Evolutionary conservation across 169 alveolate genomes (phyloP).

Genomic region (Plasmodium gallinaceum): DNA sequence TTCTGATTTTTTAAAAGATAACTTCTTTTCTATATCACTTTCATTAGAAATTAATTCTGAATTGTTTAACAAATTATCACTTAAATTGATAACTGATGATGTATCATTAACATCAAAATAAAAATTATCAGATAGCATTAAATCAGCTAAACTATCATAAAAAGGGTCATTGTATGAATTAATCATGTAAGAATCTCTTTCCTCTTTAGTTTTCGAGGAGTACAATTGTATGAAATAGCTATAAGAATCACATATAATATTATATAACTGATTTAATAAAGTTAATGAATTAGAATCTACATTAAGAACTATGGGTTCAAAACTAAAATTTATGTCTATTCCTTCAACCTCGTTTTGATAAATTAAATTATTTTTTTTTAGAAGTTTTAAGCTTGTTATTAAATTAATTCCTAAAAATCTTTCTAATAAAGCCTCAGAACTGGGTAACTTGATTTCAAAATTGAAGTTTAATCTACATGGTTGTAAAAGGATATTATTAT

Average conservation of each 20-base stretch:
- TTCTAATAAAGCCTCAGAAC: conserved; percentile 39
- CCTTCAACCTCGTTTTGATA: conserved; percentile 59
- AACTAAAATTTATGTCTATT: conserved; percentile 23
- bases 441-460: conserved; percentile 48
- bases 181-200: conserved; percentile 8
- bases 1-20: not conserved
- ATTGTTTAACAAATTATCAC: conserved; percentile 5
- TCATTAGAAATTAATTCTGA: conserved; percentile 10
- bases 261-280: conserved; percentile 53
- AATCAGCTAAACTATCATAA: conserved; percentile 15
- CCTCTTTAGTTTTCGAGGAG: conserved; percentile 33
- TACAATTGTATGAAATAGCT: conserved; percentile 28
- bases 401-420: conserved; percentile 61
- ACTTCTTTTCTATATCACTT: not conserved
- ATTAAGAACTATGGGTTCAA: conserved; percentile 59
- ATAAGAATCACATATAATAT: conserved; percentile 38
- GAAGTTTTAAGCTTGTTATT: conserved; percentile 60
- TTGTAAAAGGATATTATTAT: conserved; percentile 57
- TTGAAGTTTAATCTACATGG: conserved; percentile 58
- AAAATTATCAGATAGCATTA: conserved; percentile 28
- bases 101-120: conserved; percentile 26
- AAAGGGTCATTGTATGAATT: conserved; percentile 1
- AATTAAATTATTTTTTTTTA: conserved; percentile 24
- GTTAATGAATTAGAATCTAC: conserved; percentile 67
- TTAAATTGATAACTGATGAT: not conserved